Evolutionary conservation across 805 yeast genomes (phyloP).

Genomic region (Nakazawaea anatomiae): DNA sequence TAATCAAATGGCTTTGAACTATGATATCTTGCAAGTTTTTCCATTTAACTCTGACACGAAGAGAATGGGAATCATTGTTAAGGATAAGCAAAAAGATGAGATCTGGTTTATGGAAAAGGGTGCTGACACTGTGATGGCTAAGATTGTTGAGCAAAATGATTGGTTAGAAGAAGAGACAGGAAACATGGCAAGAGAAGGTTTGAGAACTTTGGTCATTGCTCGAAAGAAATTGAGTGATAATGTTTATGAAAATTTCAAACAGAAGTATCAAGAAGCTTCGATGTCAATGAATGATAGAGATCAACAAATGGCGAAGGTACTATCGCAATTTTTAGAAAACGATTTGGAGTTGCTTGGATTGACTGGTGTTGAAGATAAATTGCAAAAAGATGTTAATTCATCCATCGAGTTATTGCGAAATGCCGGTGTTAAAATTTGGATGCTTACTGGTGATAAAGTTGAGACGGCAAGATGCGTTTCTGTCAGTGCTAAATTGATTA

Average conservation of each 20-base stretch:
- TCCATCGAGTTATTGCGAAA: slow-evolving; percentile 89
- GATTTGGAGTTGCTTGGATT: slow-evolving; percentile 84
- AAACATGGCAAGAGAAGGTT: slow-evolving; percentile 97
- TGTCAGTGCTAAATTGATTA: slow-evolving; percentile 86
- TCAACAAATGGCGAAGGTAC: slow-evolving; percentile 57
- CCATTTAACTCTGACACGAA: slow-evolving; percentile 96
- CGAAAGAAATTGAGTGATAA: slow-evolving; percentile 59
- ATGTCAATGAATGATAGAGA: slow-evolving; percentile 80
- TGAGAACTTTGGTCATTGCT: slow-evolving; percentile 92
- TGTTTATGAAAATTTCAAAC: slow-evolving; percentile 56
- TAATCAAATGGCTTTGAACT: slow-evolving; percentile 45
- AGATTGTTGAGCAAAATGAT: slow-evolving; percentile 77
- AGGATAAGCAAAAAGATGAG: slow-evolving; percentile 58
- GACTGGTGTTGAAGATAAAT: slow-evolving; percentile 96
- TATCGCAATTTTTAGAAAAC: slow-evolving; percentile 66
- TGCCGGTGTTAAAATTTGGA: slow-evolving; percentile 98
- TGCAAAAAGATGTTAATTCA: slow-evolving; percentile 86
- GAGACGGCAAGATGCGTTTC: slow-evolving; percentile 98
- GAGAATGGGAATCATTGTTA: slow-evolving; percentile 88
- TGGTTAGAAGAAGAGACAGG: slow-evolving; percentile 98
- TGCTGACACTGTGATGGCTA: slow-evolving; percentile 91
- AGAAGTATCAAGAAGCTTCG: slow-evolving; percentile 66
- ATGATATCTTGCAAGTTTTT: slow-evolving; percentile 73
- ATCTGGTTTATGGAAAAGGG: slow-evolving; percentile 89
- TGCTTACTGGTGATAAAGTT: slow-evolving; percentile 98